phyloP scores from a whole-genome alignment of 495 filamentous ascomycete genomes.

The Aspergillus kassunensis region DNA sequence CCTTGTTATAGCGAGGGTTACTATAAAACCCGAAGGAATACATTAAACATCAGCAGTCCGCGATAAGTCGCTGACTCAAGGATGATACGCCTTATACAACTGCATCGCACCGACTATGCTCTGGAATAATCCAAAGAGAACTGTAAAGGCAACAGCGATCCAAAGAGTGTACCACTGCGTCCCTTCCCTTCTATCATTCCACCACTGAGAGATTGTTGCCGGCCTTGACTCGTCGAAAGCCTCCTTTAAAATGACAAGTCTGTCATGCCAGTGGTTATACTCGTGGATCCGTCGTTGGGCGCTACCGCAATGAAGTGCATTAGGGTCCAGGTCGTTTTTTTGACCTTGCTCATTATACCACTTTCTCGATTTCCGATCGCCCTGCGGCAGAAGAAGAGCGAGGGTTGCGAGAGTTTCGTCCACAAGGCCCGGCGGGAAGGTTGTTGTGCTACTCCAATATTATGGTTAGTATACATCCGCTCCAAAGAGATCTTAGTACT shows the following conservation, averaged over 20 bases:
- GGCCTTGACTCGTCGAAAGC: constrained; percentile 49
- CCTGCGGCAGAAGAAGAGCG: constrained; percentile 41
- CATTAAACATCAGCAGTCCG: no score
- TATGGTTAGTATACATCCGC: background rate
- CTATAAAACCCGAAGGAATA: no score
- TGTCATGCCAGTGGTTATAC: constrained; percentile 48
- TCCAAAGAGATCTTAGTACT: no score
- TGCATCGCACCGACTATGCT: no score
- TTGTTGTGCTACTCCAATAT: constrained; percentile 1
- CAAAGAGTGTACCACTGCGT: constrained; percentile 55
- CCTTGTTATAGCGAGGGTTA: no score
- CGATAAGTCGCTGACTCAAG: no score
- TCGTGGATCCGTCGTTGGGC: constrained; percentile 37
- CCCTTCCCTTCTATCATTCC: constrained; percentile 47
- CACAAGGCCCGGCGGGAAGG: constrained; percentile 30
- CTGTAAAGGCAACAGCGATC: constrained; percentile 44
- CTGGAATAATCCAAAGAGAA: no score
- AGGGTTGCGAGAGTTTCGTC: constrained; percentile 46
- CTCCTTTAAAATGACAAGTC: constrained; percentile 48
- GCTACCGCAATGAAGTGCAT: constrained; percentile 4
- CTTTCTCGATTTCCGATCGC: constrained; percentile 17
- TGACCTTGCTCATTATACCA: constrained; percentile 25
- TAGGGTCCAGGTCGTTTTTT: constrained; percentile 22
- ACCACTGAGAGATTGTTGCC: constrained; percentile 43
- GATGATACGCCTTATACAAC: no score